phyloP scores from a whole-genome alignment of 2,329 filamentous ascomycete species.

The Colletotrichum sansevieriae region DNA sequence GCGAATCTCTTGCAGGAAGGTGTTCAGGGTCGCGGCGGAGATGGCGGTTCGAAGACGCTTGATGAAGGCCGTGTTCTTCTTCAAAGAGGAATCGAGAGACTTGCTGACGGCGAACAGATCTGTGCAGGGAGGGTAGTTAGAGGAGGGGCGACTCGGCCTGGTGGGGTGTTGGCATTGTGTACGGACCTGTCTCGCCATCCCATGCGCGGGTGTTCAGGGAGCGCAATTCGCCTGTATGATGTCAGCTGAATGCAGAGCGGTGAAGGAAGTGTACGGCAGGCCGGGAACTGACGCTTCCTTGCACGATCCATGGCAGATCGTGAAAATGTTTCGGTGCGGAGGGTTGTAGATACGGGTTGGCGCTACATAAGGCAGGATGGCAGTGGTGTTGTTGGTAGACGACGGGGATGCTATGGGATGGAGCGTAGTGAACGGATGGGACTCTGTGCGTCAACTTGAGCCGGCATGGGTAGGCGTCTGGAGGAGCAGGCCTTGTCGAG shows the following conservation, averaged over 20 bases:
- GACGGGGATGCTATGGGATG: constrained; percentile 56
- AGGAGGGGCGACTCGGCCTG: constrained; percentile 20
- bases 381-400: constrained; percentile 45
- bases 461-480: constrained; percentile 54
- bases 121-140: constrained; percentile 52
- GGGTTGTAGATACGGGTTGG: constrained; percentile 46
- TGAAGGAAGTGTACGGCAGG: neutral
- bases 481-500: constrained; percentile 25
- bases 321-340: constrained; percentile 47
- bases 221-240: constrained; percentile 82
- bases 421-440: constrained; percentile 52
- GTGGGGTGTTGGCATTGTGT: constrained; percentile 41
- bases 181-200: constrained; percentile 86
- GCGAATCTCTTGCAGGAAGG: constrained; percentile 90
- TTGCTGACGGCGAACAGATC: constrained; percentile 83
- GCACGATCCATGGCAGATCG: constrained; percentile 72
- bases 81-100: constrained; percentile 92
- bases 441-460: constrained; percentile 52
- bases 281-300: constrained; percentile 68
- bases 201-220: constrained; percentile 89
- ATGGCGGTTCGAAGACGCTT: constrained; percentile 94
- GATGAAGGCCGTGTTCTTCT: constrained; percentile 98
- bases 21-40: constrained; percentile 80
- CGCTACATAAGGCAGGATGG: constrained; percentile 60
- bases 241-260: constrained; percentile 20